These are phyloP conservation scores for Allium fistulosum DNA, from an alignment of 106 monocot genomes.

Conservation along the genomic window DNA sequence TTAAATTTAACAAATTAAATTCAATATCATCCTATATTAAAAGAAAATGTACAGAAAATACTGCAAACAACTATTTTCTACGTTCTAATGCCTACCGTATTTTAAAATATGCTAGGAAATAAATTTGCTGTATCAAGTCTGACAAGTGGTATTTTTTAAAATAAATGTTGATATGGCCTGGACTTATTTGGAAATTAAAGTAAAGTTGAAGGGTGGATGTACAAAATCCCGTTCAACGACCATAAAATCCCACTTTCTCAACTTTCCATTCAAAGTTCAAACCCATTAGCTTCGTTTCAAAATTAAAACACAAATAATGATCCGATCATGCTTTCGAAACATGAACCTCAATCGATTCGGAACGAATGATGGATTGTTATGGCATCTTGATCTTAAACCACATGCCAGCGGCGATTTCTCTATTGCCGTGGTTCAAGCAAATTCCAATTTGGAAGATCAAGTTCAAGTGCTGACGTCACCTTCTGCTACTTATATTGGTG, in stretches of 20 bases:
- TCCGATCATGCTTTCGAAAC: conserved; percentile 8
- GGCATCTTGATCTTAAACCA: conserved; percentile 31
- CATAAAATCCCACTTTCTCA: neutral
- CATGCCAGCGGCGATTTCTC: conserved; percentile 38
- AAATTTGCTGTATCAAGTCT: too few species aligned
- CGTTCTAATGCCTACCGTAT: too few species aligned
- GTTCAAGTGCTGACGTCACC: conserved; percentile 29
- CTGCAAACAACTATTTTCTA: too few species aligned
- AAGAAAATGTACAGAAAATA: too few species aligned
- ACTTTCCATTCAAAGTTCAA: neutral
- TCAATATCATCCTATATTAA: too few species aligned
- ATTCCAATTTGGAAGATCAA: conserved; percentile 34
- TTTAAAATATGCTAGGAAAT: too few species aligned
- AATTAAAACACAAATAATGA: neutral
- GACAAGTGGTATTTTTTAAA: too few species aligned
- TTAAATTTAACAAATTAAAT: too few species aligned
- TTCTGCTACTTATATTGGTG: conserved; percentile 34
- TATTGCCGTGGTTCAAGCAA: conserved; percentile 44
- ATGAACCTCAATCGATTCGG: neutral
- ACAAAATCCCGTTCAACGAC: too few species aligned
- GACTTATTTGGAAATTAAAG: too few species aligned
- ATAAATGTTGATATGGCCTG: too few species aligned
- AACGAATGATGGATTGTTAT: conserved; percentile 21
- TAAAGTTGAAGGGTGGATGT: too few species aligned
- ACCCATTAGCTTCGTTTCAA: neutral